Evolutionary conservation across 2,329 filamentous ascomycete species (phyloP).

Genomic region (Sporothrix brunneoviolacea): DNA sequence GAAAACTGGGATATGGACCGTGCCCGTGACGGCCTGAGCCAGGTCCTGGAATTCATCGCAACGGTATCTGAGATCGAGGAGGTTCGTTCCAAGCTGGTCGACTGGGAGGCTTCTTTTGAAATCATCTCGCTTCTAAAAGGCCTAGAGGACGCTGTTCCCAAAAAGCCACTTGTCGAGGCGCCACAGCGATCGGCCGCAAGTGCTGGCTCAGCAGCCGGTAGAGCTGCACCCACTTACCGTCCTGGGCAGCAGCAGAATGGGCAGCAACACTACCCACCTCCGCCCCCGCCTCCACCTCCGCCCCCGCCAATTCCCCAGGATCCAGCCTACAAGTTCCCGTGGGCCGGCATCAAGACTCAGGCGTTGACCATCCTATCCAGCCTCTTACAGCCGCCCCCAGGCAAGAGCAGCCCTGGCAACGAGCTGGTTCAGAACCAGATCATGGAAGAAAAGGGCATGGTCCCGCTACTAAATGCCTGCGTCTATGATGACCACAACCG

Average conservation of each 20-base stretch:
- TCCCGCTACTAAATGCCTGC: constrained; percentile 82
- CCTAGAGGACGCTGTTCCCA: constrained; percentile 79
- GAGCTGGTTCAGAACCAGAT: constrained; percentile 82
- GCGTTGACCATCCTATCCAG: constrained; percentile 86
- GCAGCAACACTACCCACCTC: constrained; percentile 20
- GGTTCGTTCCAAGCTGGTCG: constrained; percentile 76
- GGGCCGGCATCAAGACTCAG: constrained; percentile 78
- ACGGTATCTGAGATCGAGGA: constrained; percentile 80
- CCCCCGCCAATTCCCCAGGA: constrained; percentile 52
- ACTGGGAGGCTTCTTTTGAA: constrained; percentile 89
- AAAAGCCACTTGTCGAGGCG: constrained; percentile 59
- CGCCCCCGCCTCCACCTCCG: constrained; percentile 36
- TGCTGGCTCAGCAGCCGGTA: constrained; percentile 15
- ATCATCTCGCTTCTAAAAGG: constrained; percentile 80
- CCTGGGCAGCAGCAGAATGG: constrained; percentile 22
- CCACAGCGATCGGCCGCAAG: constrained; percentile 15
- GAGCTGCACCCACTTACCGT: constrained; percentile 26
- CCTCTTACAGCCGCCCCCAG: constrained; percentile 73
- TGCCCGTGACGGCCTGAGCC: constrained; percentile 88
- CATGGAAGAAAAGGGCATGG: constrained; percentile 75
- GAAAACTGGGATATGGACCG: constrained; percentile 98
- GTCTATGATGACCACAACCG: constrained; percentile 89
- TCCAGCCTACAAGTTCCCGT: constrained; percentile 56
- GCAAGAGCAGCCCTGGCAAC: constrained; percentile 54
- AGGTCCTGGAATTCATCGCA: constrained; percentile 89